Conservation (phyloP, 1,139 yeast genomes). For the Diutina catenulata region DNA sequence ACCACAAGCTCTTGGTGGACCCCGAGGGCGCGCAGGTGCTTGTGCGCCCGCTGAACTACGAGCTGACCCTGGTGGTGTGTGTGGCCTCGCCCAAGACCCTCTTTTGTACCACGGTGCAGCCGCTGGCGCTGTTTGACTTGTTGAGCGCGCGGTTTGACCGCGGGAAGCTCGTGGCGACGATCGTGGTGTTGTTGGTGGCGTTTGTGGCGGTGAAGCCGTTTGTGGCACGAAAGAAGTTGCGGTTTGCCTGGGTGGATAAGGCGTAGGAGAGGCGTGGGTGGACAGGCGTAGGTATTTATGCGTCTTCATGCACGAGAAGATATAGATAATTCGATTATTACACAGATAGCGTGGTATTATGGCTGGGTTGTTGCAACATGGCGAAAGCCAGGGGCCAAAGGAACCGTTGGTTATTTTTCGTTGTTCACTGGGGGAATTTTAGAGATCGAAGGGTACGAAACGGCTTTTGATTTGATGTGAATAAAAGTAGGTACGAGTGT, state of each 20-base stretch:
- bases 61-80: slow-evolving; percentile 70
- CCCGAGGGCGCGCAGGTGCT: slow-evolving; percentile 18
- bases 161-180: slow-evolving; percentile 48
- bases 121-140: slow-evolving; percentile 77
- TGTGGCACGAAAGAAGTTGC: slow-evolving; percentile 39
- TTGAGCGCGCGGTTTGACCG: slow-evolving; percentile 60
- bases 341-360: no score
- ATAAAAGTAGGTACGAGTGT: no score
- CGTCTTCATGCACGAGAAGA: not conserved
- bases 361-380: no score
- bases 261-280: not conserved
- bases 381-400: no score
- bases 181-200: slow-evolving; percentile 37
- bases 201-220: slow-evolving; percentile 42
- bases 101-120: slow-evolving; percentile 68
- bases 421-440: no score
- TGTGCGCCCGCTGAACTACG: slow-evolving; percentile 59
- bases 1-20: slow-evolving; percentile 30
- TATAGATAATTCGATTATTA: no score
- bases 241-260: slow-evolving; percentile 20
- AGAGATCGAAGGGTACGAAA: no score
- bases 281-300: not conserved
- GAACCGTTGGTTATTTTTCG: no score
- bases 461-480: no score
- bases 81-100: slow-evolving; percentile 50